Evolutionary conservation across 805 yeast species (phyloP).

Genomic region (Ascoidea tarda): DNA sequence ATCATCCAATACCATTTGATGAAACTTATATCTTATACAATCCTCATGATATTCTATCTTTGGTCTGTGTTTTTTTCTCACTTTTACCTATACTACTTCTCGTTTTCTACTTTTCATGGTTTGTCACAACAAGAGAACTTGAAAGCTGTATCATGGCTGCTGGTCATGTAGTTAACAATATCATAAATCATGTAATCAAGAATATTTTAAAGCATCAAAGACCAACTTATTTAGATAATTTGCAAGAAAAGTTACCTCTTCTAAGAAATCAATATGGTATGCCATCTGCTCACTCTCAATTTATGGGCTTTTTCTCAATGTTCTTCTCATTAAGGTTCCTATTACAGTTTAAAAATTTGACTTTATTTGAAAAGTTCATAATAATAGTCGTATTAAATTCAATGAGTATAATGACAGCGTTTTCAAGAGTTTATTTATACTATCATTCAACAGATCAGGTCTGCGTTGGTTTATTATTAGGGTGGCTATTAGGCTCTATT

Average conservation of each 20-base stretch:
- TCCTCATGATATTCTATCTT: slow-evolving; percentile 45
- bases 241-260: slow-evolving; percentile 21
- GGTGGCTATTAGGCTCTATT: slow-evolving; percentile 39
- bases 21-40: slow-evolving; percentile 77
- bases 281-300: slow-evolving; percentile 97
- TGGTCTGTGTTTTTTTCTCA: slow-evolving; percentile 56
- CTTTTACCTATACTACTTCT: slow-evolving; percentile 68
- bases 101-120: slow-evolving; percentile 74
- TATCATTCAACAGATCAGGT: slow-evolving; percentile 74
- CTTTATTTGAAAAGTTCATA: slow-evolving; percentile 14
- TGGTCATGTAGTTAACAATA: slow-evolving; percentile 76
- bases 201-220: slow-evolving; percentile 53
- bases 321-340: slow-evolving; percentile 33
- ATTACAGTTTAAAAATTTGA: slow-evolving; percentile 27
- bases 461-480: slow-evolving; percentile 52
- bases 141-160: slow-evolving; percentile 74
- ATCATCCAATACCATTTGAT: slow-evolving; percentile 49
- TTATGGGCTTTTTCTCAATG: slow-evolving; percentile 73
- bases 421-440: slow-evolving; percentile 60
- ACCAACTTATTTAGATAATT: slow-evolving; percentile 33
- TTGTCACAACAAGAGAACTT: slow-evolving; percentile 66
- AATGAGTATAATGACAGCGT: slow-evolving; percentile 31
- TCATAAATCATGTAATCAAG: slow-evolving; percentile 56
- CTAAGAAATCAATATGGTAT: slow-evolving; percentile 66
- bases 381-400: slow-evolving; percentile 18